A percentile compares a stretch with the other conserved stretches of the same genome.
Conservation (phyloP, 2,329 filamentous ascomycete genomes). For the Fusarium abutilonis region DNA sequence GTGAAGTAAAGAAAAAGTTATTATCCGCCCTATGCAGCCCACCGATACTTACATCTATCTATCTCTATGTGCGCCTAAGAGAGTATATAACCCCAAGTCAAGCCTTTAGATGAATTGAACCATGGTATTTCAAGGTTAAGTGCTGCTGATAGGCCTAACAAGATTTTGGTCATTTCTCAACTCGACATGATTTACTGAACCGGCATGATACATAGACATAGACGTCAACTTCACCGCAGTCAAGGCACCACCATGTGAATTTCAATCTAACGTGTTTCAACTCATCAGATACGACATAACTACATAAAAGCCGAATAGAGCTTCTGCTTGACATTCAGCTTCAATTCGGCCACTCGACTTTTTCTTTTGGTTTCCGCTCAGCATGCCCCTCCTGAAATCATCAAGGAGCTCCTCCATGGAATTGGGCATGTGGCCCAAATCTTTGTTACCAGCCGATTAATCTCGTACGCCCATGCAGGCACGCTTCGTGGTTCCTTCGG, state of each 20-base stretch:
- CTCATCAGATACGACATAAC: slow-evolving; percentile 56
- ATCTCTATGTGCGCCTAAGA: too few species aligned
- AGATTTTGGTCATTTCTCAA: too few species aligned
- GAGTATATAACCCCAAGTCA: too few species aligned
- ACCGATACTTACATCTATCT: too few species aligned
- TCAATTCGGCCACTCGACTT: slow-evolving; percentile 50
- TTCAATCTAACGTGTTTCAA: slow-evolving; percentile 53
- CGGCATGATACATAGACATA: too few species aligned
- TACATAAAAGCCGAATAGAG: slow-evolving; percentile 55
- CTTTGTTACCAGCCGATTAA: slow-evolving; percentile 53
- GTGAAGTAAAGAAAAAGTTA: too few species aligned
- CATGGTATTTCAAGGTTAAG: too few species aligned
- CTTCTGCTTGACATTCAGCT: slow-evolving; percentile 52
- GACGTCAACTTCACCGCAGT: neutral
- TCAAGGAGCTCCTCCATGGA: slow-evolving; percentile 43
- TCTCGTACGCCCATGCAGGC: slow-evolving; percentile 55
- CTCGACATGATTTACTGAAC: too few species aligned
- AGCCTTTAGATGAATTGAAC: too few species aligned
- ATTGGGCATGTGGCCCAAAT: slow-evolving; percentile 46
- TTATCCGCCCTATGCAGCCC: too few species aligned
- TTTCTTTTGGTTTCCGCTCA: slow-evolving; percentile 50
- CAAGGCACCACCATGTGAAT: slow-evolving; percentile 22
- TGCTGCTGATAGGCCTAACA: too few species aligned
- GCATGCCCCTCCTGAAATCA: slow-evolving; percentile 43
- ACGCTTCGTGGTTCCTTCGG: slow-evolving; percentile 59